phyloP scores from a whole-genome alignment of 805 yeast genomes.

The Nakazawaea sp. region DNA sequence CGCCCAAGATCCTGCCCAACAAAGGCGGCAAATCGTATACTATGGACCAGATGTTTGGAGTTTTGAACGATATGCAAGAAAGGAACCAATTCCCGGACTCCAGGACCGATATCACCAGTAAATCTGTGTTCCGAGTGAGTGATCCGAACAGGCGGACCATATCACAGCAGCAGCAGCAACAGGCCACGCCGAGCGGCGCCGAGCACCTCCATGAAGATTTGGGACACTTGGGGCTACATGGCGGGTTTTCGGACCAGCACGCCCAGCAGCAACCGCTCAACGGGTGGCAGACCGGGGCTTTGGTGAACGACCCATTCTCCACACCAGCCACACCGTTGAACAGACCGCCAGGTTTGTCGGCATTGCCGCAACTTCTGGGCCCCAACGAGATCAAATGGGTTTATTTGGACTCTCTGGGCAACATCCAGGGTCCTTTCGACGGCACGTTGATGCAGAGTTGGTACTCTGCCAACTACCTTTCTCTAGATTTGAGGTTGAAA shows the following conservation, averaged over 20 bases:
- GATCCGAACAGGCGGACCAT: no score
- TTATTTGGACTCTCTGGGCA: slow-evolving; percentile 65
- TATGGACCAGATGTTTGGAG: slow-evolving; percentile 44
- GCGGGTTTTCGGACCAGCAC: no score
- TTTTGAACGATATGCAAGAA: slow-evolving; percentile 37
- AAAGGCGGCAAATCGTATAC: slow-evolving; percentile 33
- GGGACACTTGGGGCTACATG: no score
- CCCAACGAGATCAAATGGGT: slow-evolving; percentile 54
- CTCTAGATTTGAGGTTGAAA: slow-evolving; percentile 45
- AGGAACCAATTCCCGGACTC: slow-evolving; percentile 19
- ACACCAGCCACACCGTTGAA: no score
- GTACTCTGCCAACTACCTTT: slow-evolving; percentile 57
- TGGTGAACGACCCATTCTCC: no score
- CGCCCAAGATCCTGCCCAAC: slow-evolving; percentile 3
- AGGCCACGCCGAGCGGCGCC: no score
- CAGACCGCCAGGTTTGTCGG: slow-evolving; percentile 17
- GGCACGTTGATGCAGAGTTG: slow-evolving; percentile 74
- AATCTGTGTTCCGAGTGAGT: no score
- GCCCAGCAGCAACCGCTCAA: no score
- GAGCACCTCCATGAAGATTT: no score
- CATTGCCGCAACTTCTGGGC: slow-evolving; percentile 16
- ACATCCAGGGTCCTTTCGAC: slow-evolving; percentile 76
- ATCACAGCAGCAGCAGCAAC: no score
- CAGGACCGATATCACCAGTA: no score
- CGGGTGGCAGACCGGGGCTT: no score